Evolutionary conservation across 208 protist genomes (phyloP), one percentile per base, ranked within the genome.

Genomic region (Wallacemonas sp.): DNA sequence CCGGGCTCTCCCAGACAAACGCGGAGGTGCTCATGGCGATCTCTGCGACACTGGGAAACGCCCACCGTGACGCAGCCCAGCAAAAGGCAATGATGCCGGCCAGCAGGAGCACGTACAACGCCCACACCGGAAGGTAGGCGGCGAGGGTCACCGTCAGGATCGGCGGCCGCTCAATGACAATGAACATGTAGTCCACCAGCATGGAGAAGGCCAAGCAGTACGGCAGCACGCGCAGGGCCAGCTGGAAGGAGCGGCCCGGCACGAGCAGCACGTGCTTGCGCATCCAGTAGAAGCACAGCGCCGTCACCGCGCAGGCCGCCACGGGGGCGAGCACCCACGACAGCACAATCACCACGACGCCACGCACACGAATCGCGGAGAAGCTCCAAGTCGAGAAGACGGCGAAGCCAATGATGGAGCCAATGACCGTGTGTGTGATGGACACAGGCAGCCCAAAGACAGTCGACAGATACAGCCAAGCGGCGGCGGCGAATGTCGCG

Each of bases 401-500:
- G 25, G 84, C 89, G 48, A 89, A 94, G 26, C 86, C 82, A 14
- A 95, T 42, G 48, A 95, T 81, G 18, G 87, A 87, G 31, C 90
- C 86, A 14, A 90, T 77, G 38, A 93, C 90, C 23, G 86, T 93
- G 72, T 93, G 90, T 7, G 87, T 92, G 67, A 93, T 95, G 20
- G 80, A 91, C 26, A 95, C 85, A 2, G 82, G 89, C 18, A 92
- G 74, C 10, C 89, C 84, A 73, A 91, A 88, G 18, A 92, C 77
- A 26, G 86, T 89, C 7, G 84, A 92, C 5, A 92, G 76, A 70
- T 90, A 95, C 2, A 95, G 75, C 86, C 89, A 92, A 31, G 86
- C 31, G 20, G 86, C 82, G 2, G 84, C 68, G 2, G 84, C 71
- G 50, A 92, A 91, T 52, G 62, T 86, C 63, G 84, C 81, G 68